Evolutionary conservation across 139 green algal genomes (phyloP).

Genomic region (Yamagishiella unicocca): DNA sequence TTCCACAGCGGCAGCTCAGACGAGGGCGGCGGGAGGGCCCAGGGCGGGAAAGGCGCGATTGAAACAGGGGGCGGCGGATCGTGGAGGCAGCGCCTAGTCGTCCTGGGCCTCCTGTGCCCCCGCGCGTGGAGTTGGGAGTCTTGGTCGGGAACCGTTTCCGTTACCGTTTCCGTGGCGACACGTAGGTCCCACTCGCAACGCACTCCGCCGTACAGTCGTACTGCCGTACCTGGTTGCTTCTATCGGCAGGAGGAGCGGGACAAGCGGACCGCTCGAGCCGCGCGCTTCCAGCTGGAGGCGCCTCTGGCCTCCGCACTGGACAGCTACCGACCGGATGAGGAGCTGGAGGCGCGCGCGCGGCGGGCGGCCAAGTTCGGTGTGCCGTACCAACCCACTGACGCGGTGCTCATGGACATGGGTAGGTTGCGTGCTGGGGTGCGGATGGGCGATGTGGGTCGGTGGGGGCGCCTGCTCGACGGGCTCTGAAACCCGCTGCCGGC

Average conservation of each 20-base stretch:
- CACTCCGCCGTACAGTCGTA: not conserved
- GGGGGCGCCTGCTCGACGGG: not conserved
- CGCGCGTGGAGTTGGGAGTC: no score
- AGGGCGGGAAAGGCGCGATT: no score
- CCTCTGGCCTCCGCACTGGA: constrained; percentile 4
- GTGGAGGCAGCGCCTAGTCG: no score
- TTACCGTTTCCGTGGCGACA: no score
- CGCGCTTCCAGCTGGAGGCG: constrained; percentile 42
- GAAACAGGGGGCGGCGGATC: no score
- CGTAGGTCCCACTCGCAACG: not conserved
- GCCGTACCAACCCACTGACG: constrained; percentile 67
- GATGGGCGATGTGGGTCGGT: not conserved
- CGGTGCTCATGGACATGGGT: constrained; percentile 79
- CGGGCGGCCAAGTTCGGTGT: constrained; percentile 79
- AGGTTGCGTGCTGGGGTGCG: constrained; percentile 26
- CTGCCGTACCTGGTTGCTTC: not conserved
- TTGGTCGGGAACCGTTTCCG: no score
- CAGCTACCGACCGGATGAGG: constrained; percentile 46
- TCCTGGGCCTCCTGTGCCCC: no score
- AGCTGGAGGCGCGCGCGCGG: constrained; percentile 64
- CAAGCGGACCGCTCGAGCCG: constrained; percentile 71
- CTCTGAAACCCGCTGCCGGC: not conserved
- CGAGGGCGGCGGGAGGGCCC: no score
- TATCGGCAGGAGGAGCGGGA: constrained; percentile 75
- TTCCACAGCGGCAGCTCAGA: no score